Evolutionary conservation across 169 alveolate species (phyloP), one percentile per base, ranked within the genome.

Genomic region (Plasmodium vinckei): DNA sequence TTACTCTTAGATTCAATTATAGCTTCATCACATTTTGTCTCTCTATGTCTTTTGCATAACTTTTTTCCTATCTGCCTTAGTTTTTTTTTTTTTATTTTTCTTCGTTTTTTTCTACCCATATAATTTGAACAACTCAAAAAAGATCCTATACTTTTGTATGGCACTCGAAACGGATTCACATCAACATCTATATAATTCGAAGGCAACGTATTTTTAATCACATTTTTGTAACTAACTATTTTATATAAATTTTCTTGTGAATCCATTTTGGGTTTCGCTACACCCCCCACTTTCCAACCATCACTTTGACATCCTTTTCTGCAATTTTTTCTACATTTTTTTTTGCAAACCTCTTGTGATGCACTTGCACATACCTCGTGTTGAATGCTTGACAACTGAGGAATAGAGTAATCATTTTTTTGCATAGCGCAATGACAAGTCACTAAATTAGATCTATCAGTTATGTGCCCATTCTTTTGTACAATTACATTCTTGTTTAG

Each of bases 111-210:
- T 61, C 5, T 23, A 12, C 72, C 9, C 61, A 56, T 63, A 23
- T 63, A 13, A 19, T 13, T 19, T 25, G 27, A 13, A 27, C 10
- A 10, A 23, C n/a, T 39, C 5, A 51, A 15, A 25, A 25, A 17
- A 15, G 12, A 2, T 39, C 68, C 44, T 4, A 15, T 2, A 19
- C 42, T 42, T 5, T 21, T 39, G 13, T 71, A 53, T 0, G 73
- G 69, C 13, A 47, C 25, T 19, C 19, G 25, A 6, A 19, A 6
- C 10, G 79, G 71, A 49, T 54, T 68, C 39, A 25, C 19, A 42
- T 82, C 59, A 4, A 82, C 47, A 64, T 82, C 90, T 67, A 67
- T 67, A 25, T 54, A 82, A 21, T 82, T 82, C 15, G 90, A 65
- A 4, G 68, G 7, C 9, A 82, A 17, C 17, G 15, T 15, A 42